A percentile compares a stretch with the other conserved stretches of the same genome.
These are phyloP conservation scores for Candida sojae DNA, from an alignment of 1,139 yeast genomes.

Conservation along the genomic window DNA sequence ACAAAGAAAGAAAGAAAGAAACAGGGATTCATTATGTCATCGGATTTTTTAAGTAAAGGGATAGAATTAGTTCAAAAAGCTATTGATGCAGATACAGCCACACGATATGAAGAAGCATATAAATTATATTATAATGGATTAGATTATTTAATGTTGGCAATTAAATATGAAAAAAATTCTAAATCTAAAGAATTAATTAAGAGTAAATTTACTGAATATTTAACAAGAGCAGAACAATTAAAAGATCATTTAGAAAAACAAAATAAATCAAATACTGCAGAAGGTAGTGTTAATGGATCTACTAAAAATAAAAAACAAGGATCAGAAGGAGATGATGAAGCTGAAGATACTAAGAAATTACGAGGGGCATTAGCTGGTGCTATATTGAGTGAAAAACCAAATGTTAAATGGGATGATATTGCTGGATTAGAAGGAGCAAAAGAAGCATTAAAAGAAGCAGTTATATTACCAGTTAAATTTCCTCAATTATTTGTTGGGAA, in stretches of 20 bases:
- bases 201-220: slow-evolving; percentile 86
- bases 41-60: slow-evolving; percentile 89
- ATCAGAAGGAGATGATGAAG: slow-evolving; percentile 67
- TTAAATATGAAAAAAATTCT: slow-evolving; percentile 92
- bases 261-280: slow-evolving; percentile 41
- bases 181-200: slow-evolving; percentile 86
- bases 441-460: slow-evolving; percentile 97
- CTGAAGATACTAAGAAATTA: slow-evolving; percentile 81
- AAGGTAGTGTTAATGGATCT: slow-evolving; percentile 52
- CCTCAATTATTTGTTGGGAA: slow-evolving; percentile 95
- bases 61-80: slow-evolving; percentile 93
- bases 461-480: slow-evolving; percentile 64
- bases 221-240: slow-evolving; percentile 90
- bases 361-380: slow-evolving; percentile 93
- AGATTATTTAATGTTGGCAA: slow-evolving; percentile 92
- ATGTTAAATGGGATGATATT: slow-evolving; percentile 92
- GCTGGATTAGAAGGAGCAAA: slow-evolving; percentile 96
- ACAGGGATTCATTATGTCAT: slow-evolving; percentile 30
- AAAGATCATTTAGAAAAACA: slow-evolving; percentile 84
- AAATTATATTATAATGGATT: slow-evolving; percentile 89
- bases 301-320: slow-evolving; percentile 60
- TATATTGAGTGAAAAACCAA: slow-evolving; percentile 87
- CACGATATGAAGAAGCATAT: slow-evolving; percentile 92
- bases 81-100: slow-evolving; percentile 90
- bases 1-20: too few species aligned